Conservation (phyloP, 1,284 basidiomycete genomes). For the Malassezia pachydermatis region DNA sequence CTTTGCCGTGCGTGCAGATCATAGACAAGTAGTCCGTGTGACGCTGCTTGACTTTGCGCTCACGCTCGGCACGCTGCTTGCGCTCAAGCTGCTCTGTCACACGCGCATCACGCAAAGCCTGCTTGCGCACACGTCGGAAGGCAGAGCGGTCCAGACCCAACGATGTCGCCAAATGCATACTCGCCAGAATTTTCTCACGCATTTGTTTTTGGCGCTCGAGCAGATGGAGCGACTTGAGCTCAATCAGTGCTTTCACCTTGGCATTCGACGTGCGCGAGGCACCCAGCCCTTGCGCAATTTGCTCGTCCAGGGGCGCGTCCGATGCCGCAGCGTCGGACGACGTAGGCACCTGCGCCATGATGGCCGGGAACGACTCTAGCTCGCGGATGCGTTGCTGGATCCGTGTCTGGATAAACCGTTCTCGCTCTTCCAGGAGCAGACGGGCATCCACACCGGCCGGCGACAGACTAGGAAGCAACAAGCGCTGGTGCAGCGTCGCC, state of each 20-base stretch:
- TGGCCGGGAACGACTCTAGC: conserved; percentile 71
- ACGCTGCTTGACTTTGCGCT: conserved; percentile 86
- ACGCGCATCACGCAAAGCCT: conserved; percentile 76
- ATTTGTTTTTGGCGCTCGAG: conserved; percentile 79
- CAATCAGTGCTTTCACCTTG: conserved; percentile 81
- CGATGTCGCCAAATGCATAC: conserved; percentile 77
- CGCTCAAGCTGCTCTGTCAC: conserved; percentile 82
- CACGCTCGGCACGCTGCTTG: conserved; percentile 81
- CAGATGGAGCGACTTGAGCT: conserved; percentile 82
- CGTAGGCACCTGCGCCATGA: conserved; percentile 52
- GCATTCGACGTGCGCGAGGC: conserved; percentile 51
- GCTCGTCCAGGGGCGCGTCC: not conserved
- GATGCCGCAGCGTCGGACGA: conserved; percentile 12
- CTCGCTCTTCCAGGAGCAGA: conserved; percentile 78
- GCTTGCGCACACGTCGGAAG: conserved; percentile 78
- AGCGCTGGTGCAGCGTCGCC: conserved; percentile 64
- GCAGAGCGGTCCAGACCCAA: conserved; percentile 77
- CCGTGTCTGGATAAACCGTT: conserved; percentile 78
- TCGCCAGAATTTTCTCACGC: conserved; percentile 74
- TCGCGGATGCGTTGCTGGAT: conserved; percentile 81
- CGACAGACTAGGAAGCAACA: conserved; percentile 77
- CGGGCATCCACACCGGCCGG: conserved; percentile 88
- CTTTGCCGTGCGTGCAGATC: conserved; percentile 75
- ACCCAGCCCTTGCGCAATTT: not conserved
- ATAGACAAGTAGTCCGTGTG: conserved; percentile 85